A percentile compares a stretch with the other conserved stretches of the same genome.
Conservation (phyloP, 2,329 filamentous ascomycete genomes). For the Ascochyta koolunga region DNA sequence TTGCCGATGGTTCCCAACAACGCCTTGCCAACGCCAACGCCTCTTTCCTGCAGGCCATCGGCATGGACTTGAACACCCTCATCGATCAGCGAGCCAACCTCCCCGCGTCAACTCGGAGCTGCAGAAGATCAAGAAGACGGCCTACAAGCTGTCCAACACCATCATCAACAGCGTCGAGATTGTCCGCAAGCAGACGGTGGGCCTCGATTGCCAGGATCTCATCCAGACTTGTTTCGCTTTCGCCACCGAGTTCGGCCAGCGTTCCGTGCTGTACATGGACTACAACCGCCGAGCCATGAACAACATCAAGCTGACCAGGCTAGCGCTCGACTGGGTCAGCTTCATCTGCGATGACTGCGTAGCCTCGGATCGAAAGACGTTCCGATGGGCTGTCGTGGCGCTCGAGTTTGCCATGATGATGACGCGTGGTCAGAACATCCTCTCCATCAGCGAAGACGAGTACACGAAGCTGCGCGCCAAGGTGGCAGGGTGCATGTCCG, state of each 20-base stretch:
- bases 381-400: constrained; percentile 94
- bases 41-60: constrained; percentile 77
- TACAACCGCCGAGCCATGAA: constrained; percentile 95
- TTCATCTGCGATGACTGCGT: constrained; percentile 98
- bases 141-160: constrained; percentile 94
- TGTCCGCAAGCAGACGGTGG: constrained; percentile 82
- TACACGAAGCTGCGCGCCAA: constrained; percentile 83
- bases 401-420: constrained; percentile 97
- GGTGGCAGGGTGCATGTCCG: constrained; percentile 95
- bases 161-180: constrained; percentile 99
- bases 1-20: constrained; percentile 84
- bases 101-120: constrained; percentile 89
- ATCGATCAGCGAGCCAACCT: constrained; percentile 94
- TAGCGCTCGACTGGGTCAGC: constrained; percentile 95
- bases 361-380: constrained; percentile 91
- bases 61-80: constrained; percentile 83
- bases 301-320: constrained; percentile 89
- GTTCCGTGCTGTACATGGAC: constrained; percentile 94
- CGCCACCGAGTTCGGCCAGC: constrained; percentile 97
- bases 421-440: constrained; percentile 89
- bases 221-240: constrained; percentile 98
- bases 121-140: constrained; percentile 92
- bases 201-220: constrained; percentile 88
- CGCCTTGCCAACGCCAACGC: constrained; percentile 79
- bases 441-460: constrained; percentile 88